A percentile compares a stretch with the other conserved stretches of the same genome.
phyloP scores from a whole-genome alignment of 176 grass and related monocot genomes.

The Cenchrus purpureus region DNA sequence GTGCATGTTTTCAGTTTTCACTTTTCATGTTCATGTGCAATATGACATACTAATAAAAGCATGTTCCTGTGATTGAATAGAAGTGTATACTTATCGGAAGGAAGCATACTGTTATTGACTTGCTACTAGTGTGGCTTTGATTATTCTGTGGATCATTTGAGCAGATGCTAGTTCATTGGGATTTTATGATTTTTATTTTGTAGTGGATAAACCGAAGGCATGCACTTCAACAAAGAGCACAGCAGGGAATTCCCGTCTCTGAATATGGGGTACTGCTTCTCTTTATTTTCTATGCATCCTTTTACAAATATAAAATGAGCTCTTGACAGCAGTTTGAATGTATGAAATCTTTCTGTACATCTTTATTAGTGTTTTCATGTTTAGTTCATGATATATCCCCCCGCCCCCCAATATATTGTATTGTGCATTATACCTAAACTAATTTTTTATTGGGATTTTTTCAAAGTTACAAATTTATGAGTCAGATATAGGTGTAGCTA shows the following conservation, averaged over 20 bases:
- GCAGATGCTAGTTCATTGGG: conserved; percentile 1
- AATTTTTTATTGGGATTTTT: background rate
- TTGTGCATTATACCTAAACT: background rate
- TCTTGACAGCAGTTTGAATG: background rate
- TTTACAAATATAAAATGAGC: background rate
- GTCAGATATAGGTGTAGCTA: background rate
- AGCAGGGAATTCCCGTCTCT: conserved; percentile 93
- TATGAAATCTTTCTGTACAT: background rate
- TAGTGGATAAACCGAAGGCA: conserved; percentile 92
- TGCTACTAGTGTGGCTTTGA: background rate
- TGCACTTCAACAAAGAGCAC: conserved; percentile 78
- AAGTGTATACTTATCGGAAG: background rate
- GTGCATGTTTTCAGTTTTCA: background rate
- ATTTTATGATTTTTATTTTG: conserved; percentile 20
- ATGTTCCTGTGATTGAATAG: background rate
- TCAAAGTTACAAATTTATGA: background rate
- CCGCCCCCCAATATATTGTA: background rate
- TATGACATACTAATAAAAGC: background rate
- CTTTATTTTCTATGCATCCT: conserved; percentile 15
- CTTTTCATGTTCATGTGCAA: background rate
- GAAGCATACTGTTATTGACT: background rate
- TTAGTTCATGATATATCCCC: background rate
- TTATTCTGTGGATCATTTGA: background rate
- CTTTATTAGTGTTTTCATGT: background rate
- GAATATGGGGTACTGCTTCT: conserved; percentile 82